These are phyloP conservation scores for Pseudohyphozyma bogoriensis DNA, from an alignment of 768 basidiomycete species.

Conservation along the genomic window DNA sequence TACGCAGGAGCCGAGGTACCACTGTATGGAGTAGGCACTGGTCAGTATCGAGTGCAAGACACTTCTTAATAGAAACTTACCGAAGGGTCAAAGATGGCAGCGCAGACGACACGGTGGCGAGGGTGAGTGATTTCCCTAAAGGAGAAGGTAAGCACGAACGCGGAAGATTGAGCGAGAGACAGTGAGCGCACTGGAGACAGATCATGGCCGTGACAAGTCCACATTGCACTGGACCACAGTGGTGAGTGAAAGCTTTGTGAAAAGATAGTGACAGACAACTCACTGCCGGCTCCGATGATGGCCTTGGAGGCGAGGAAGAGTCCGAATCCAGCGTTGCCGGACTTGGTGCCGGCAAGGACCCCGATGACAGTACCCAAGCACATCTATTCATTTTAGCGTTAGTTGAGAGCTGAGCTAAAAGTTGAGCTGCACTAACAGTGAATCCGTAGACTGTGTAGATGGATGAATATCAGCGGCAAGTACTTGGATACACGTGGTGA, in stretches of 20 bases:
- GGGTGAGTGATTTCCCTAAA: constrained; percentile 8
- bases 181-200: too few relatives aligned
- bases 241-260: too few relatives aligned
- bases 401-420: too few relatives aligned
- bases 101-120: constrained; percentile 1
- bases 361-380: constrained; percentile 2
- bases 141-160: too few relatives aligned
- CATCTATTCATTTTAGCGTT: too few relatives aligned
- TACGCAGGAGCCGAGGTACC: not conserved
- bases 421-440: too few relatives aligned
- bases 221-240: too few relatives aligned
- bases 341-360: not conserved
- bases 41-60: too few relatives aligned
- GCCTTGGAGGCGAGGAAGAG: not conserved
- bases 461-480: not conserved
- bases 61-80: not conserved
- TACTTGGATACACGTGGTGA: not conserved
- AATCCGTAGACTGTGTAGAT: not conserved
- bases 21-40: too few relatives aligned
- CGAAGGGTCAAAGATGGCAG: not conserved
- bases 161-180: too few relatives aligned
- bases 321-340: not conserved
- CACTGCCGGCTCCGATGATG: not conserved
- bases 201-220: constrained; percentile 1
- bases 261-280: too few relatives aligned